A percentile compares a stretch with the other conserved stretches of the same genome.
Conservation (phyloP, 2,329 filamentous ascomycete species). For the Aspergillus sp. region DNA sequence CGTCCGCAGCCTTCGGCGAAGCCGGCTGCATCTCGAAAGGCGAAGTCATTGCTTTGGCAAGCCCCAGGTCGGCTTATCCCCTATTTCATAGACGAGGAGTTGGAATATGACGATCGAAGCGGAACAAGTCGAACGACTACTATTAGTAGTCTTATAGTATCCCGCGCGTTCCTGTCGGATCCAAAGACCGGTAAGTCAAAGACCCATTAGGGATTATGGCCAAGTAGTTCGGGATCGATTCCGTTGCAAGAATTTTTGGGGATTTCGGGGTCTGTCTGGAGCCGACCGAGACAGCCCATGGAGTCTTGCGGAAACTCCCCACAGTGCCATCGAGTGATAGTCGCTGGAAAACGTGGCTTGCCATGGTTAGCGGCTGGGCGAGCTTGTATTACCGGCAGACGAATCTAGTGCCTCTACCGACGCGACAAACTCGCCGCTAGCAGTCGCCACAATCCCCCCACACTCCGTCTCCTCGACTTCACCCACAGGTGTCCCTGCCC, state of each 20-base stretch:
- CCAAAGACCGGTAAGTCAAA: background rate
- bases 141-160: no score
- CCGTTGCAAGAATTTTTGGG: no score
- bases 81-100: background rate
- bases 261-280: background rate
- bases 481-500: conserved; percentile 1
- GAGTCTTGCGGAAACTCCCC: background rate
- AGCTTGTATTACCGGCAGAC: background rate
- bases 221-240: background rate
- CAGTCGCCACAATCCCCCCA: background rate
- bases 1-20: conserved; percentile 7
- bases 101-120: background rate
- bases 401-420: background rate
- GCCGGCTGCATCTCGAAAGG: conserved; percentile 20
- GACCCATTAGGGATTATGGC: background rate
- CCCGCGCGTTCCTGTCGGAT: no score
- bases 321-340: background rate
- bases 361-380: background rate
- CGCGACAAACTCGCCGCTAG: background rate
- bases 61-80: background rate
- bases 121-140: background rate
- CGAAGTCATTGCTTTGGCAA: conserved; percentile 10
- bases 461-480: background rate
- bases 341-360: background rate
- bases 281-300: background rate